Percentiles rank a stretch among this genome's conserved stretches.
Evolutionary conservation across 176 grass and related monocot genomes (phyloP).

Genomic region (Raddia guianensis): DNA sequence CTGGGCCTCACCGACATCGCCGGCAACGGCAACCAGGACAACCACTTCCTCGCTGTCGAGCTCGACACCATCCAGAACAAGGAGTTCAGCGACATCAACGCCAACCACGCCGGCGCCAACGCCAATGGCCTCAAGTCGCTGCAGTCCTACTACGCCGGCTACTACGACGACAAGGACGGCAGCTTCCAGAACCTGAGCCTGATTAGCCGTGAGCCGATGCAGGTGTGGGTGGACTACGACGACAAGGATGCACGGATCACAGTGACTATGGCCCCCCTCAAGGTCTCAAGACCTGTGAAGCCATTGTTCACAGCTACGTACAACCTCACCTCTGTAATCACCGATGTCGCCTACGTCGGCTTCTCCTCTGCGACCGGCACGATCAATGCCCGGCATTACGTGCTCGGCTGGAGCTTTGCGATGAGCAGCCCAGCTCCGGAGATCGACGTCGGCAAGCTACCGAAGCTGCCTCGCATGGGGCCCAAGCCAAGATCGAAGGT

Average conservation of each 20-base stretch:
- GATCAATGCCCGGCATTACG: slow-evolving; percentile 24
- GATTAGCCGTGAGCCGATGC: slow-evolving; percentile 47
- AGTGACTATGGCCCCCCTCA: slow-evolving; percentile 31
- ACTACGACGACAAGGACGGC: slow-evolving; percentile 35
- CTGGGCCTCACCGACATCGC: slow-evolving; percentile 44
- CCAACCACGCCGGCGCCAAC: slow-evolving; percentile 54
- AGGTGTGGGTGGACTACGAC: slow-evolving; percentile 47
- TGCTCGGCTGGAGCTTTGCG: slow-evolving; percentile 45
- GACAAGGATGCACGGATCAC: background rate
- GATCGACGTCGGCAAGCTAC: slow-evolving; percentile 33
- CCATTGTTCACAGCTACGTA: slow-evolving; percentile 40
- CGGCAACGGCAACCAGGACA: slow-evolving; percentile 35
- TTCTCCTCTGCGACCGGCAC: slow-evolving; percentile 45
- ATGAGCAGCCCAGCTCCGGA: slow-evolving; percentile 16
- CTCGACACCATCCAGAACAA: slow-evolving; percentile 50
- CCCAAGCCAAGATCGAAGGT: slow-evolving; percentile 33
- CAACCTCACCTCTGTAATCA: slow-evolving; percentile 40
- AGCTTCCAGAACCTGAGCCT: slow-evolving; percentile 42
- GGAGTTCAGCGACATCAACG: slow-evolving; percentile 43
- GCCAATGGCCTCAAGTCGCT: slow-evolving; percentile 36
- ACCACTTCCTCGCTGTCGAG: slow-evolving; percentile 52
- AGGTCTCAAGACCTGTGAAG: background rate
- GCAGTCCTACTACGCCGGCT: slow-evolving; percentile 27
- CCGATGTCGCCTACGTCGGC: slow-evolving; percentile 33
- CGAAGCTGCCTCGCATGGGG: slow-evolving; percentile 28